Evolutionary conservation across 164 flowering plant genomes (phyloP), one percentile per base, ranked within the genome.

Genomic region (Annona squamosa): DNA sequence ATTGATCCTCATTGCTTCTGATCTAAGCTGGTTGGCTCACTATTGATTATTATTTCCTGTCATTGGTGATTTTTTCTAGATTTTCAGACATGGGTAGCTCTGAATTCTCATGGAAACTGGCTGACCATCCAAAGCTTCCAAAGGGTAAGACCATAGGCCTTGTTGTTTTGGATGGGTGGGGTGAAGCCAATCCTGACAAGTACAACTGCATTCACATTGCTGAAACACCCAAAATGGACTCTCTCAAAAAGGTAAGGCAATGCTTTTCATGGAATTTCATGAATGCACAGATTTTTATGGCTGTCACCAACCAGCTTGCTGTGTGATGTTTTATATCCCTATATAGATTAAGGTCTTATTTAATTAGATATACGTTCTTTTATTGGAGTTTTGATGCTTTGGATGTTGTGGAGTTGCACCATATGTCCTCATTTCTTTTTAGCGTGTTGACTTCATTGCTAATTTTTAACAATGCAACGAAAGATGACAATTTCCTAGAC

Each of bases 141-240:
- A 95, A 93, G 84, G 98, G 90, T 1, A 95, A 95, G 84, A 78
- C 75, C 6, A 18, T 95, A 0, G 99, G 86, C 1, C 0, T 91
- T 78, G 63, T 95, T 9, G 99, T 95, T 69, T 81, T 95, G 82
- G 99, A 95, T 75, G 98, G 99, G 4, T 95, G 99, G 99, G 99
- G 99, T 42, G 99, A 95, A 79, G 90, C 92, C 68, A 82, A 85
- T 4, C 88, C 96, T 4, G 87, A 93, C 77, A 74, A 86, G 73
- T 95, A 83, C 75, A 95, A 95, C 71, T 92, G 98, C 70, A 95
- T 95, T 80, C 91, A 89, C 79, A 84, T 86, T 26, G 99, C 99
- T 45, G 87, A 93, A 0, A 95, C 99, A 41, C 98, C 97, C 46
- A 83, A 90, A 82, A 95, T 95, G 99, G 97, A 93, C 80, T 89